Percentiles rank a stretch among this genome's conserved stretches.
Conservation (phyloP, 768 basidiomycete genomes). For the Kwoniella newhampshirensis region DNA sequence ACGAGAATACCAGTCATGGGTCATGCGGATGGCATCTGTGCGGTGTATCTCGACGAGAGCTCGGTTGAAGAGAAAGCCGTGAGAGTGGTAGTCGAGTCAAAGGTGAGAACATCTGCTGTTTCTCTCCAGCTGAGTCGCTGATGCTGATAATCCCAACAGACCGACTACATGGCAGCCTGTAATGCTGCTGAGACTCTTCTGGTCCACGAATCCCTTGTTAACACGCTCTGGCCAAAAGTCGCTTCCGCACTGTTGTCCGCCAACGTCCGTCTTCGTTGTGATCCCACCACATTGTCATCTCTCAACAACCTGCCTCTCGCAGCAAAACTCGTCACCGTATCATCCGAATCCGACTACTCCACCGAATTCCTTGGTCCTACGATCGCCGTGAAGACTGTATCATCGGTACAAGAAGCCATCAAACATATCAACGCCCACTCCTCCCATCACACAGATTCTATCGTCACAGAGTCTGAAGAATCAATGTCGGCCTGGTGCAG, state of each 20-base stretch:
- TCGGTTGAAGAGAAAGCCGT: constrained; percentile 77
- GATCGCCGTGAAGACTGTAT: constrained; percentile 73
- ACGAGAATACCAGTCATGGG: constrained; percentile 98
- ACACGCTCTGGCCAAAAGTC: constrained; percentile 76
- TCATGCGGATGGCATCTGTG: constrained; percentile 93
- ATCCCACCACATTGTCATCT: constrained; percentile 63
- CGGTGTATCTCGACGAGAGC: constrained; percentile 79
- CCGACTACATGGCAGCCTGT: constrained; percentile 92
- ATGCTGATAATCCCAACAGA: constrained; percentile 58
- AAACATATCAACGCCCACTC: constrained; percentile 87
- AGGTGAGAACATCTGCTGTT: constrained; percentile 59
- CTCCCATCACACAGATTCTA: constrained; percentile 91
- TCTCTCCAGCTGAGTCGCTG: background rate
- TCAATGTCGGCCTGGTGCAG: constrained; percentile 70
- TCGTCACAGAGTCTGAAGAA: constrained; percentile 74
- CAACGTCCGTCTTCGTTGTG: constrained; percentile 77
- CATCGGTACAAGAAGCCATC: constrained; percentile 73
- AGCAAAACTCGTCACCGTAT: constrained; percentile 57
- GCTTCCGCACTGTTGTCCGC: constrained; percentile 68
- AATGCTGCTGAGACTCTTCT: constrained; percentile 89
- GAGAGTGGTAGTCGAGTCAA: constrained; percentile 81
- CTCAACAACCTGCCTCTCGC: constrained; percentile 54
- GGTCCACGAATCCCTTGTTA: constrained; percentile 70
- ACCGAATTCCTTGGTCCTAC: constrained; percentile 87
- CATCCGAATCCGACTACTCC: constrained; percentile 66